These are phyloP conservation scores for Lepidium campestre DNA, from an alignment of 441 rosid genomes.

Conservation along the genomic window DNA sequence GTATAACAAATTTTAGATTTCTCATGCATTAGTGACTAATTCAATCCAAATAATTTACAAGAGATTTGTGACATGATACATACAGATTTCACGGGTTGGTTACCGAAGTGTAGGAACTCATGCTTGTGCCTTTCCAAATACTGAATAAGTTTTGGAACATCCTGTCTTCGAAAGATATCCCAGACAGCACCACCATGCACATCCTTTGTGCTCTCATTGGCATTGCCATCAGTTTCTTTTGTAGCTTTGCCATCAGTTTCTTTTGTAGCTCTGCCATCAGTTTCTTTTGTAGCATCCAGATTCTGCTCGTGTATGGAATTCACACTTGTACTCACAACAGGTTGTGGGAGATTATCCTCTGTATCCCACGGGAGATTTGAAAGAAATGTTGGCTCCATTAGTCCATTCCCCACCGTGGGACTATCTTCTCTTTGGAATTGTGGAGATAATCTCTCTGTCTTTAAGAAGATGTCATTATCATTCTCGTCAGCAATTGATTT, in stretches of 20 bases:
- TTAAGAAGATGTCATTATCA: background rate
- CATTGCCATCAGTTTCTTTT: background rate
- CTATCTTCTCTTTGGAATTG: background rate
- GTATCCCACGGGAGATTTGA: background rate
- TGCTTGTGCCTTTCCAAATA: slow-evolving; percentile 53
- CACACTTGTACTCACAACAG: background rate
- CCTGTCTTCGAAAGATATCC: slow-evolving; percentile 92
- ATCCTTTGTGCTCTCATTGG: slow-evolving; percentile 1
- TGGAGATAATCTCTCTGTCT: slow-evolving; percentile 17
- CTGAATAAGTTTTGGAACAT: slow-evolving; percentile 63
- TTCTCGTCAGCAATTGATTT: slow-evolving; percentile 4
- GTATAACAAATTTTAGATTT: too few species aligned
- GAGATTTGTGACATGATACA: slow-evolving; percentile 1
- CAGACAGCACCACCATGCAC: slow-evolving; percentile 66
- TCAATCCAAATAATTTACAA: background rate
- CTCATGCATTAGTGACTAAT: background rate
- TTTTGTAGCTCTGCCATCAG: background rate
- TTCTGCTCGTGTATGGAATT: slow-evolving; percentile 8
- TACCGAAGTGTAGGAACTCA: slow-evolving; percentile 15
- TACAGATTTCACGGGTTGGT: slow-evolving; percentile 16
- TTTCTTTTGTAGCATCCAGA: background rate
- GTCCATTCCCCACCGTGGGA: slow-evolving; percentile 13
- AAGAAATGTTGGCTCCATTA: background rate
- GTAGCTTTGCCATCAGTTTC: background rate
- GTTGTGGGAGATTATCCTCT: background rate